Conservation (phyloP, 352 stramenopile genomes). For the Phytophthora vignae region DNA sequence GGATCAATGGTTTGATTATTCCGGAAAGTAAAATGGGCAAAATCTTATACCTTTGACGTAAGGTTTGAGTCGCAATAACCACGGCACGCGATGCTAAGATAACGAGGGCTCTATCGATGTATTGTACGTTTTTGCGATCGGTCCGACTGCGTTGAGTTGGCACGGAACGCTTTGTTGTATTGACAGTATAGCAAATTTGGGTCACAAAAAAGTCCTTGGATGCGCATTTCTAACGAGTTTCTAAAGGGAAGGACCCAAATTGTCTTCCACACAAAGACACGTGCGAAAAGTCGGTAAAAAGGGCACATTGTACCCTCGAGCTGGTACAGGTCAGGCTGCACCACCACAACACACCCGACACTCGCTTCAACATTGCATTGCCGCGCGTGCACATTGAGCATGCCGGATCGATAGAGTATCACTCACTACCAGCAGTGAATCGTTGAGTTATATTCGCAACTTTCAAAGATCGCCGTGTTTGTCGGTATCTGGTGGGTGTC, state of each 20-base stretch:
- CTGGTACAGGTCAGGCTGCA: constrained; percentile 1
- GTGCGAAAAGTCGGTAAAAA: not conserved
- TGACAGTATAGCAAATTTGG: too few species aligned
- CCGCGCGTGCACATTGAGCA: not conserved
- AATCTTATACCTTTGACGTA: not conserved
- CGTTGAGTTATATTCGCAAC: constrained; percentile 21
- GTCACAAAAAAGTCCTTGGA: too few species aligned
- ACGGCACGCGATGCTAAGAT: too few species aligned
- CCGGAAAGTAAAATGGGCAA: not conserved
- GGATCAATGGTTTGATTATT: too few species aligned
- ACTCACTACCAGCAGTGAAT: not conserved
- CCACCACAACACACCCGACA: constrained; percentile 8
- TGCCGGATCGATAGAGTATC: not conserved
- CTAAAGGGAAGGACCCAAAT: too few species aligned
- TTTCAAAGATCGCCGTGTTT: constrained; percentile 19
- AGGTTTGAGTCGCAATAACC: too few species aligned
- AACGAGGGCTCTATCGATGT: too few species aligned
- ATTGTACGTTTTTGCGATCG: too few species aligned
- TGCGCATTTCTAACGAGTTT: too few species aligned
- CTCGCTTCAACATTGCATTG: constrained; percentile 16
- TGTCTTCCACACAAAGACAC: not conserved
- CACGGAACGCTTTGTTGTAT: not conserved
- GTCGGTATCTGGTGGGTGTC: not conserved
- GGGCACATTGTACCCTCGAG: not conserved
- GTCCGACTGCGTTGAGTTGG: not conserved